Evolutionary conservation across 1,284 basidiomycete species (phyloP).

Genomic region (Tilletia indica): DNA sequence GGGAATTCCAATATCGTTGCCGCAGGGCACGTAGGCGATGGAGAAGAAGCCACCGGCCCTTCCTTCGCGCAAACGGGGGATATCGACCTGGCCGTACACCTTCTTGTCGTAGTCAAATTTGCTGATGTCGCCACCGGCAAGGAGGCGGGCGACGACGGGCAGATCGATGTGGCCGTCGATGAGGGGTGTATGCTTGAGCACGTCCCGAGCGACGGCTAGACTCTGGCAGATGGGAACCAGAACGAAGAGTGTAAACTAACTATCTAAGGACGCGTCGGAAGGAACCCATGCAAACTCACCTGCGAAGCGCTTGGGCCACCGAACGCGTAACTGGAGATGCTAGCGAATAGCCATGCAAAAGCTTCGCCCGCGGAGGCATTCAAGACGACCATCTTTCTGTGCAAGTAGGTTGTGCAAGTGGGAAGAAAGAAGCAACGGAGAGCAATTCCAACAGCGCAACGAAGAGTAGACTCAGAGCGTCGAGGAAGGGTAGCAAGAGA

Average conservation of each 20-base stretch:
- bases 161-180: constrained; percentile 40
- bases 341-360: not conserved
- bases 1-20: constrained; percentile 20
- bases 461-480: no score
- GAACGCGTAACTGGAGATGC: not conserved
- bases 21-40: constrained; percentile 36
- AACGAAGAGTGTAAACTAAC: not conserved
- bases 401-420: not conserved
- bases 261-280: no score
- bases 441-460: no score
- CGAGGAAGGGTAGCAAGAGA: no score
- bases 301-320: not conserved
- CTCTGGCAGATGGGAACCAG: not conserved
- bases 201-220: constrained; percentile 1
- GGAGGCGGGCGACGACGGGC: constrained; percentile 29
- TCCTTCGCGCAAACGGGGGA: constrained; percentile 31
- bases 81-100: constrained; percentile 36
- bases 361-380: not conserved
- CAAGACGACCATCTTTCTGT: constrained; percentile 1
- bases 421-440: not conserved
- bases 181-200: constrained; percentile 23
- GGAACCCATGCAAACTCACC: not conserved
- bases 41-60: constrained; percentile 38
- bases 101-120: constrained; percentile 30
- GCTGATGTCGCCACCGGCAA: constrained; percentile 31